phyloP scores from a whole-genome alignment of 176 grass and related monocot species.

The Tillandsia fasciculata region DNA sequence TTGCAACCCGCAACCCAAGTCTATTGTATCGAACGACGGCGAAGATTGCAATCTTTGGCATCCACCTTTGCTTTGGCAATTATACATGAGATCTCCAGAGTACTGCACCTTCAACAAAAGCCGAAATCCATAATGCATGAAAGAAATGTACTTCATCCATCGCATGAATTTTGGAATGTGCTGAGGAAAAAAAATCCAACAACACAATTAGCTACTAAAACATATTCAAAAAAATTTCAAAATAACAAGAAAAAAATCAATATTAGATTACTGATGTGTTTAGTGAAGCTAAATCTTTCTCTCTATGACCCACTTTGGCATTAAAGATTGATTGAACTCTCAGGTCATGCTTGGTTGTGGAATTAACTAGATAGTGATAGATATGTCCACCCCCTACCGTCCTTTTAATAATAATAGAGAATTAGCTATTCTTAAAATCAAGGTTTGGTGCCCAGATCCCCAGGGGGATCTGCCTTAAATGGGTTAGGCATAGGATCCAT shows the following conservation, averaged over 20 bases:
- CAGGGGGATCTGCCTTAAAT: too few relatives aligned
- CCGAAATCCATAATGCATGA: conserved; percentile 90
- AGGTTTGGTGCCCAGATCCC: too few relatives aligned
- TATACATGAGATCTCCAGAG: conserved; percentile 53
- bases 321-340: too few relatives aligned
- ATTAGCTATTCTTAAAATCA: too few relatives aligned
- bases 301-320: too few relatives aligned
- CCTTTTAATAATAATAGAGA: too few relatives aligned
- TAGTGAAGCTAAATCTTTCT: too few relatives aligned
- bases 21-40: conserved; percentile 69
- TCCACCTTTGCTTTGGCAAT: conserved; percentile 40
- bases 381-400: too few relatives aligned
- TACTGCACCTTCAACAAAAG: conserved; percentile 85
- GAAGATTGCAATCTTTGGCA: conserved; percentile 66
- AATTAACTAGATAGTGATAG: too few relatives aligned
- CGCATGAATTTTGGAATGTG: conserved; percentile 70
- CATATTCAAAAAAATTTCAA: neutral
- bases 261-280: neutral
- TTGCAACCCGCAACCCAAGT: conserved; percentile 48
- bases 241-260: neutral
- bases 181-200: conserved; percentile 12
- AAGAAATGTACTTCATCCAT: conserved; percentile 81
- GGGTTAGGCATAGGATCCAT: too few relatives aligned
- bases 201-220: neutral
- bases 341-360: too few relatives aligned